Evolutionary conservation across 768 basidiomycete genomes (phyloP).

Genomic region (Leucogyrophana mollusca): DNA sequence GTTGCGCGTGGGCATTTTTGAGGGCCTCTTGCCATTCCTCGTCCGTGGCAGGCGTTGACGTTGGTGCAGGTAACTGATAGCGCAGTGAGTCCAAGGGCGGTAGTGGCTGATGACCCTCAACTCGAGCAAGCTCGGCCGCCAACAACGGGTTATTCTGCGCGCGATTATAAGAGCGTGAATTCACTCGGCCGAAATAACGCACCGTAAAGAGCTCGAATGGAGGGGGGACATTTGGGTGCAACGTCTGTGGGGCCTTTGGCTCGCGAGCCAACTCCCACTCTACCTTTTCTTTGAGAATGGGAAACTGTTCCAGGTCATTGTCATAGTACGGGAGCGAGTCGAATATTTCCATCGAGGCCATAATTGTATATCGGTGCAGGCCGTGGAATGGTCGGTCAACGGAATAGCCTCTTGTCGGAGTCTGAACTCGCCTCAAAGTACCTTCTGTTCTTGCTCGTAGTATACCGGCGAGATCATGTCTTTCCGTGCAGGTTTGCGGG

Average conservation of each 20-base stretch:
- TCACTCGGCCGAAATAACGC: conserved; percentile 29
- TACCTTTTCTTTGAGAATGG: conserved; percentile 70
- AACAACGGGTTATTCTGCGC: conserved; percentile 66
- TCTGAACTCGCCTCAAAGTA: conserved; percentile 21
- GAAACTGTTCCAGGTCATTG: conserved; percentile 81
- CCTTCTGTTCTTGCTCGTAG: conserved; percentile 3
- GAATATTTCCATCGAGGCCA: conserved; percentile 42
- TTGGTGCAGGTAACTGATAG: conserved; percentile 73
- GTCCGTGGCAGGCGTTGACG: conserved; percentile 58
- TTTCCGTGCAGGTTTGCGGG: conserved; percentile 42
- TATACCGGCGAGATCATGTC: conserved; percentile 35
- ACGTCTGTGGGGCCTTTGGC: conserved; percentile 52
- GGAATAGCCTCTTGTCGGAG: background rate
- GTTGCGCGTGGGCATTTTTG: conserved; percentile 75
- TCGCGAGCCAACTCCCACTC: conserved; percentile 76
- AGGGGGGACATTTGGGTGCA: conserved; percentile 75
- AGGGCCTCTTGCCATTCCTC: conserved; percentile 76
- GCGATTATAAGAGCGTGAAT: background rate
- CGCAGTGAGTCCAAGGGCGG: conserved; percentile 68
- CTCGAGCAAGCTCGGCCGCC: conserved; percentile 70
- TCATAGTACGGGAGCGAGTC: conserved; percentile 95
- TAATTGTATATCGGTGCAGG: conserved; percentile 11
- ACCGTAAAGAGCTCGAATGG: conserved; percentile 67
- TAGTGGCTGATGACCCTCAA: conserved; percentile 66
- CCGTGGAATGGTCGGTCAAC: conserved; percentile 6